These are phyloP conservation scores for Papiliotrema fonsecae DNA, from an alignment of 1,284 basidiomycete genomes.

Conservation along the genomic window DNA sequence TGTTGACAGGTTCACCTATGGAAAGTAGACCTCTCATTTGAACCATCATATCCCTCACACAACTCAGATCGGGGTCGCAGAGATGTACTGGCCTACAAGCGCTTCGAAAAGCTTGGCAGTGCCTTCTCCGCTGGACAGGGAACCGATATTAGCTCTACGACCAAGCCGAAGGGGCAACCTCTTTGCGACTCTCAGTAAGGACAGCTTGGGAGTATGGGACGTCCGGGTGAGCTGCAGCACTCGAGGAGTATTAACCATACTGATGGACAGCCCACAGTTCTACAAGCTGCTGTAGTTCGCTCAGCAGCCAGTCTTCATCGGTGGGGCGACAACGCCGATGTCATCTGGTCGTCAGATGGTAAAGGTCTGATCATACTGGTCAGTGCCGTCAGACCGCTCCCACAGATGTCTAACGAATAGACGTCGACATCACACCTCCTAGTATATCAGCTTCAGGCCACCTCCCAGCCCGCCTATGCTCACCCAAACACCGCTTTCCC, in stretches of 20 bases:
- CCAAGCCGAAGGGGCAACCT: constrained; percentile 69
- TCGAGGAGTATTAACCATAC: not conserved
- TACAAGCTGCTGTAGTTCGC: constrained; percentile 68
- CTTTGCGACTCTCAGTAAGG: constrained; percentile 67
- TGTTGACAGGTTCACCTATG: too few species aligned
- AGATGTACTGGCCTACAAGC: constrained; percentile 48
- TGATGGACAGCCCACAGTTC: constrained; percentile 64
- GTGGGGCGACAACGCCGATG: constrained; percentile 69
- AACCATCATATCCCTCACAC: too few species aligned
- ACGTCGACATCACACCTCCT: constrained; percentile 74
- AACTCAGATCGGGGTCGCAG: too few species aligned
- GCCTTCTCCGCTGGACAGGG: constrained; percentile 34
- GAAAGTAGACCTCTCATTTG: too few species aligned
- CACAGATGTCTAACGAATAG: constrained; percentile 42
- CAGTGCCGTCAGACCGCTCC: constrained; percentile 25
- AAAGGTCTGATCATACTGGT: constrained; percentile 72
- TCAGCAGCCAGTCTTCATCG: constrained; percentile 69
- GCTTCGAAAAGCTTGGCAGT: constrained; percentile 28
- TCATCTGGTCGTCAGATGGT: constrained; percentile 75
- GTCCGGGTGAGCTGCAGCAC: constrained; percentile 61
- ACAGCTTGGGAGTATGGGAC: constrained; percentile 70
- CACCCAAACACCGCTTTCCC: constrained; percentile 51
- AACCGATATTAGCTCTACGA: constrained; percentile 58
- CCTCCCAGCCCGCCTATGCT: constrained; percentile 49
- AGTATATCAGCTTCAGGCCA: constrained; percentile 63